phyloP scores from a whole-genome alignment of 2,329 filamentous ascomycete genomes.

The Alternaria postmessia region DNA sequence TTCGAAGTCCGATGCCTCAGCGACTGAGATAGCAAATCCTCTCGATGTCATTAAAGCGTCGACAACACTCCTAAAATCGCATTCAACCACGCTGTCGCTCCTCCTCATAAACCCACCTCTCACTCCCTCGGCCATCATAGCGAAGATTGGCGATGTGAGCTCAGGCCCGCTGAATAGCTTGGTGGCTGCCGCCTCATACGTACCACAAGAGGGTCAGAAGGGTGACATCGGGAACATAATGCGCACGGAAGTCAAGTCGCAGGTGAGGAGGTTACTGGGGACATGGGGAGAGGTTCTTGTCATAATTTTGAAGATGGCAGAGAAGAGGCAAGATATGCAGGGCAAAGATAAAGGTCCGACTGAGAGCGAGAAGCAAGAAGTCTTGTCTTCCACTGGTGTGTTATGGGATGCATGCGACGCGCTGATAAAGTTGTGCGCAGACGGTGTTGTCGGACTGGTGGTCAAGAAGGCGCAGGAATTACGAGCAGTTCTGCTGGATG shows the following conservation, averaged over 20 bases:
- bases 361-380: constrained; percentile 52
- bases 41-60: constrained; percentile 76
- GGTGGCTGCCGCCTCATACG: constrained; percentile 62
- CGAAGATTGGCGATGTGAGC: constrained; percentile 76
- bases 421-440: constrained; percentile 67
- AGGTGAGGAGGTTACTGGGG: constrained; percentile 66
- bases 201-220: constrained; percentile 21
- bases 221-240: constrained; percentile 56
- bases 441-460: constrained; percentile 75
- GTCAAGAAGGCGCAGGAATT: constrained; percentile 76
- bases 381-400: constrained; percentile 73
- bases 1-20: constrained; percentile 18
- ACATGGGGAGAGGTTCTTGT: constrained; percentile 69
- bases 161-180: constrained; percentile 76
- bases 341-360: constrained; percentile 28
- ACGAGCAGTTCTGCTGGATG: constrained; percentile 78
- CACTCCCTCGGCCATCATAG: constrained; percentile 76
- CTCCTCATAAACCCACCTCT: constrained; percentile 88
- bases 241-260: constrained; percentile 68
- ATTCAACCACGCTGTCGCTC: constrained; percentile 86
- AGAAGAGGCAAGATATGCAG: constrained; percentile 51
- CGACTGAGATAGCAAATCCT: constrained; percentile 50
- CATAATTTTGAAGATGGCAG: constrained; percentile 68
- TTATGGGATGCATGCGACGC: constrained; percentile 86
- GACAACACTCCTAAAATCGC: constrained; percentile 76